Percentiles rank a stretch among this genome's conserved stretches.
Evolutionary conservation across 139 green algal genomes (phyloP).

Genomic region (Pleodorina starrii): DNA sequence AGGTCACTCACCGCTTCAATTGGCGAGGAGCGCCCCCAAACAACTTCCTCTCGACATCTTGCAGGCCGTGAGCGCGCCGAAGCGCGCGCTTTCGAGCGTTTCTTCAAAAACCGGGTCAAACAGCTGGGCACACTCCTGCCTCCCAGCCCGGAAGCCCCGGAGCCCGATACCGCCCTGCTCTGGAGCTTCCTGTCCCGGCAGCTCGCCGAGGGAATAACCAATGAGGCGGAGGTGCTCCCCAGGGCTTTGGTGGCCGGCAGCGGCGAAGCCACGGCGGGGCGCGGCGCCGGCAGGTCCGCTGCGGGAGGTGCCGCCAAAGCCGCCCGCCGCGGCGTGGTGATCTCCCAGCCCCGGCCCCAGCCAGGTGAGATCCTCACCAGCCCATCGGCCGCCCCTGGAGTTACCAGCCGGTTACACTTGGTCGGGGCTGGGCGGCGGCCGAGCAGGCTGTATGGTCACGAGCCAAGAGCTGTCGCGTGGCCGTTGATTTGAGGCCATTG

Average conservation of each 20-base stretch:
- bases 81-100: neutral
- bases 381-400: too few relatives aligned
- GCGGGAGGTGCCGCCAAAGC: neutral
- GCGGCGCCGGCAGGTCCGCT: neutral
- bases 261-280: neutral
- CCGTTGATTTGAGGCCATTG: too few relatives aligned
- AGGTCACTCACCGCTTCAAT: too few relatives aligned
- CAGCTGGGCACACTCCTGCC: conserved; percentile 19
- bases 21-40: too few relatives aligned
- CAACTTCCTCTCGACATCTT: neutral
- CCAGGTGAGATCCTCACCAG: neutral
- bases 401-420: too few relatives aligned
- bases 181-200: conserved; percentile 15
- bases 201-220: neutral
- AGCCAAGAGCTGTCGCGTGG: too few relatives aligned
- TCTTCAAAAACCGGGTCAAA: conserved; percentile 4
- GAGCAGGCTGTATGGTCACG: too few relatives aligned
- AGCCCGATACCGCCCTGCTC: conserved; percentile 17
- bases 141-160: neutral
- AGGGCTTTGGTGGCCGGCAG: neutral
- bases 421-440: too few relatives aligned
- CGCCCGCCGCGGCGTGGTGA: neutral
- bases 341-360: neutral
- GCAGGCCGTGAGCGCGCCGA: conserved; percentile 1
- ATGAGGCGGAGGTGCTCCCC: neutral